These are phyloP conservation scores for Globisporangium solare DNA, from an alignment of 352 stramenopile species.

Conservation along the genomic window DNA sequence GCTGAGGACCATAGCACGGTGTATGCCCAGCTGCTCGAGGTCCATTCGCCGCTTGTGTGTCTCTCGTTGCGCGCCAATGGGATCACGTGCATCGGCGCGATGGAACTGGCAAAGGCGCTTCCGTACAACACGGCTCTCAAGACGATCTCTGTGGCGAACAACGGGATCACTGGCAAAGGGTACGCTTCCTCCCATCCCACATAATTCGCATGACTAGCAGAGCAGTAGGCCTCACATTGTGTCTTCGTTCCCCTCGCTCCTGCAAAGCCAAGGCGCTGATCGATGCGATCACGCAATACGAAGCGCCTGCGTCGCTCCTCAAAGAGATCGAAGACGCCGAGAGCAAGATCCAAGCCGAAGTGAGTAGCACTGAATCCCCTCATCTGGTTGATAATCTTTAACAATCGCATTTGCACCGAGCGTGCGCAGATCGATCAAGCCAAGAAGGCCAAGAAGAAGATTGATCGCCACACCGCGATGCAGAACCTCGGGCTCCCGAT, in stretches of 20 bases:
- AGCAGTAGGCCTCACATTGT: conserved; percentile 3
- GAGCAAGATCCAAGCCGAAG: conserved; percentile 57
- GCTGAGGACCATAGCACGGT: conserved; percentile 13
- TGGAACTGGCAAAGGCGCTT: conserved; percentile 34
- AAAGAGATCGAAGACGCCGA: conserved; percentile 59
- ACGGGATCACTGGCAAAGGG: conserved; percentile 40
- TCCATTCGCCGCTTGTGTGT: conserved; percentile 34
- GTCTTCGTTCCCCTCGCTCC: background rate
- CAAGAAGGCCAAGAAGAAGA: conserved; percentile 84
- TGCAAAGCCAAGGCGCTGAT: conserved; percentile 33
- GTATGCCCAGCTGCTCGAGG: conserved; percentile 37
- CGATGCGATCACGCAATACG: conserved; percentile 46
- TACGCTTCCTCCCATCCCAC: too few relatives aligned
- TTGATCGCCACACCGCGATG: conserved; percentile 48
- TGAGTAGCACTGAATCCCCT: conserved; percentile 11
- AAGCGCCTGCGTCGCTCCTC: conserved; percentile 41
- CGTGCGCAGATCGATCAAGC: conserved; percentile 45
- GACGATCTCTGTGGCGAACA: conserved; percentile 66
- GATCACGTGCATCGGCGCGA: conserved; percentile 32
- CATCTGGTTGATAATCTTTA: background rate
- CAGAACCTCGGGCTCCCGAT: conserved; percentile 50
- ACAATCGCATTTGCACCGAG: background rate
- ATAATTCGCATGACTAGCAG: background rate
- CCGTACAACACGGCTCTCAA: conserved; percentile 51
- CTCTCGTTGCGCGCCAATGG: conserved; percentile 66